Evolutionary conservation across 257 asterid genomes (phyloP).

Genomic region (Haberlea rhodopensis): DNA sequence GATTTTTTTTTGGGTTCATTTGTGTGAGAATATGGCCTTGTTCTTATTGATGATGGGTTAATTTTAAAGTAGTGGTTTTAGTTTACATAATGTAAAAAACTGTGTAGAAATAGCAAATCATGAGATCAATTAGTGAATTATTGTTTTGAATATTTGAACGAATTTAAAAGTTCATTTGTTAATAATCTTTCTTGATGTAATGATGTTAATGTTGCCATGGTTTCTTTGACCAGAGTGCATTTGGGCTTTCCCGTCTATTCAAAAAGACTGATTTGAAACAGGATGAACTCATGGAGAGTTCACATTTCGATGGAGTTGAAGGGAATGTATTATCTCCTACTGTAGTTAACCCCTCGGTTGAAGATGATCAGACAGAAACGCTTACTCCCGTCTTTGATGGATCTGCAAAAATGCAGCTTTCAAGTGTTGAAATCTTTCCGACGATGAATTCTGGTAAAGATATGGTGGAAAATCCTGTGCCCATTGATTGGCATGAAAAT

Average conservation of each 20-base stretch:
- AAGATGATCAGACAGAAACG: slow-evolving; percentile 47
- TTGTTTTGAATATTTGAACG: too few relatives aligned
- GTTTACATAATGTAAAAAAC: too few relatives aligned
- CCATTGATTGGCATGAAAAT: background rate
- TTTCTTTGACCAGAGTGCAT: slow-evolving; percentile 58
- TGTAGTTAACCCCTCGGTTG: slow-evolving; percentile 39
- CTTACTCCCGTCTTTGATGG: slow-evolving; percentile 34
- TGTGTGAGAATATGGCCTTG: background rate
- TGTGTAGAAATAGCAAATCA: too few relatives aligned
- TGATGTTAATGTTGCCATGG: background rate
- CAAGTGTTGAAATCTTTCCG: slow-evolving; percentile 33
- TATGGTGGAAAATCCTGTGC: background rate
- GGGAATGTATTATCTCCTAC: slow-evolving; percentile 47
- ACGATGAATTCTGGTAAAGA: slow-evolving; percentile 8
- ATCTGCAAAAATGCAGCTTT: slow-evolving; percentile 30
- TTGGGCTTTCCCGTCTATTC: slow-evolving; percentile 84
- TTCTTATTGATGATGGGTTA: slow-evolving; percentile 17
- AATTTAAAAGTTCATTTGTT: background rate
- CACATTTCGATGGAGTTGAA: slow-evolving; percentile 50
- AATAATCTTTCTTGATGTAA: too few relatives aligned
- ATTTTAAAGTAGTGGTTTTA: background rate
- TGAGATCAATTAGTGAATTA: too few relatives aligned
- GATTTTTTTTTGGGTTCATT: too few relatives aligned
- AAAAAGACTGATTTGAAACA: slow-evolving; percentile 63
- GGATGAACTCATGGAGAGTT: slow-evolving; percentile 48